Evolutionary conservation across 202 grass and related monocot genomes (phyloP), one percentile per base, ranked within the genome.

Genomic region (Zizania palustris): DNA sequence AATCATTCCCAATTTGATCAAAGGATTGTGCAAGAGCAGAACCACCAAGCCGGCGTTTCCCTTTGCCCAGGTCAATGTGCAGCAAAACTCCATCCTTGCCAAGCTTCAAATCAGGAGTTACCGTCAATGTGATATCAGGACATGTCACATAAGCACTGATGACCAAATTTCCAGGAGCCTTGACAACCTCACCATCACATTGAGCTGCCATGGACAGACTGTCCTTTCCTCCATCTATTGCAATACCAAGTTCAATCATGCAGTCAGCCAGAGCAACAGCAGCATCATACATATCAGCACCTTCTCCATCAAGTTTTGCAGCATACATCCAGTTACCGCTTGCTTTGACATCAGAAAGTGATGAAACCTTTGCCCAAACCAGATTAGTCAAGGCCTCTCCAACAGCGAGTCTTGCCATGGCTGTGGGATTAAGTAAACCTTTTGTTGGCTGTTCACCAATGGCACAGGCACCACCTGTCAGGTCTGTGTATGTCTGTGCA

Each of bases 271-370:
- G 63, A 60, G 91, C 85, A 74, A 90, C 84, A 45, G 91, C 95
- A 71, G 87, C 89, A 88, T 87, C 91, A 75, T 98, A 94, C 95
- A 92, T 94, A 69, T 82, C 85, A 18, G 95, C 91, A 44, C 95
- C 95, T 85, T 98, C 89, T 21, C 95, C 95, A 41, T 98, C 91
- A 56, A 94, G 77, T 76, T 98, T 94, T 42, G 95, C 89, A 80
- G 95, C 95, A 49, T 98, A 94, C 95, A 98, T 98, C 89, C 95
- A 94, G 43, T 98, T 98, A 8, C 95, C 91, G 4, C 95, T 94
- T 22, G 95, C 91, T 77, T 97, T 97, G 48, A 97, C 77, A 77
- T 97, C 91, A 42, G 75, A 56, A 63, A 92, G 85, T 16, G 91
- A 92, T 73, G 95, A 86, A 40, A 92, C 89, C 63, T 94, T 90